A percentile compares a stretch with the other conserved stretches of the same genome.
These are phyloP conservation scores for Penicillium oxalicum DNA, from an alignment of 2,329 filamentous ascomycete species.

Conservation along the genomic window DNA sequence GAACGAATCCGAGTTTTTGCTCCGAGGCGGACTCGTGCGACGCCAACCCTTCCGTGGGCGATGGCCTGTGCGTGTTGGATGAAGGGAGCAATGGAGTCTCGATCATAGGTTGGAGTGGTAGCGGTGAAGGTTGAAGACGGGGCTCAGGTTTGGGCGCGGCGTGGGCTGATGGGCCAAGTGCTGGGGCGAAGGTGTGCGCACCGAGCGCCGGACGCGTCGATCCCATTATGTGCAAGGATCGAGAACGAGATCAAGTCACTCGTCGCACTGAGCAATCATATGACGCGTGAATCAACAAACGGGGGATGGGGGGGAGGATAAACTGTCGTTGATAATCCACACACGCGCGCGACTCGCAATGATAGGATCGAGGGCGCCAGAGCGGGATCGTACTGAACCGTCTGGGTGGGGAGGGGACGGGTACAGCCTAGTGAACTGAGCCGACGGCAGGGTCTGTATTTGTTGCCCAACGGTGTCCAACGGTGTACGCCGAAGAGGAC, in stretches of 20 bases:
- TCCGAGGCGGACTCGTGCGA: conserved; percentile 51
- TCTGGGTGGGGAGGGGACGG: conserved; percentile 3
- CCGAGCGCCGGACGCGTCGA: conserved; percentile 41
- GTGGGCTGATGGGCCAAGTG: conserved; percentile 43
- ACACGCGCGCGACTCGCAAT: too few relatives aligned
- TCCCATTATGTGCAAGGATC: conserved; percentile 27
- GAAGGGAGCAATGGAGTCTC: conserved; percentile 54
- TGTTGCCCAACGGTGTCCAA: background rate
- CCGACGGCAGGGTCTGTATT: conserved; percentile 2
- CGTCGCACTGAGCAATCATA: conserved; percentile 16
- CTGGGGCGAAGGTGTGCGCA: conserved; percentile 54
- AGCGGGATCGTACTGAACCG: conserved; percentile 1
- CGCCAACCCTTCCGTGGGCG: conserved; percentile 61
- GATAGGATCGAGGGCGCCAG: too few relatives aligned
- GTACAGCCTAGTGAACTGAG: conserved; percentile 3
- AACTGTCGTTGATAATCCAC: too few relatives aligned
- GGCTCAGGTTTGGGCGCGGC: conserved; percentile 29
- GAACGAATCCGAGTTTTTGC: conserved; percentile 58
- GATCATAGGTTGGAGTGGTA: conserved; percentile 42
- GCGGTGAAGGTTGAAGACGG: conserved; percentile 48
- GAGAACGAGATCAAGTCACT: conserved; percentile 11
- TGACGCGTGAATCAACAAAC: conserved; percentile 25
- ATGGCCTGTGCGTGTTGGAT: conserved; percentile 49
- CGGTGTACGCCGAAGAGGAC: too few relatives aligned
- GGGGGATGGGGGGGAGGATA: background rate